Conservation (phyloP, 768 basidiomycete species). For the Serendipita indica region DNA sequence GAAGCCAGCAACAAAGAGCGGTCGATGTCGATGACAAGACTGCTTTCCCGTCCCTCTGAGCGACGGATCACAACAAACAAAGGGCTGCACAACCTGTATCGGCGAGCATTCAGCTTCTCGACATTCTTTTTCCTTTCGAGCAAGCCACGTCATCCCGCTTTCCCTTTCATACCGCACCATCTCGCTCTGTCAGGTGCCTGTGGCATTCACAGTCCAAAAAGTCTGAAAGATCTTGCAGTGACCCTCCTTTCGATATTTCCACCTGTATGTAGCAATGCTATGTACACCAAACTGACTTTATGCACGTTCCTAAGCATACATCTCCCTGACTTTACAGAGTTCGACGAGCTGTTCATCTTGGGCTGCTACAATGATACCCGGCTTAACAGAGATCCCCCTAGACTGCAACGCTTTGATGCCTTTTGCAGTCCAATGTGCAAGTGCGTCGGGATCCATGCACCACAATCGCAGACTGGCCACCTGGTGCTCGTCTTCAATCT, state of each 20-base stretch:
- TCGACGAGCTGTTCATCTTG: not conserved
- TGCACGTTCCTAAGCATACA: too few species aligned
- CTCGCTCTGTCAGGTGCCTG: too few species aligned
- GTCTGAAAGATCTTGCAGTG: not conserved
- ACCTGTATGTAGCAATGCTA: slow-evolving; percentile 10
- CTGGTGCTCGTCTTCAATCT: not conserved
- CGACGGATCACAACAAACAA: not conserved
- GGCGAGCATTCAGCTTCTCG: too few species aligned
- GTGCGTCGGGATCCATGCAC: not conserved
- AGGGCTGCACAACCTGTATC: too few species aligned
- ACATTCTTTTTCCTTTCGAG: too few species aligned
- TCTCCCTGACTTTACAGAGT: too few species aligned
- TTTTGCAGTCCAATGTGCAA: not conserved
- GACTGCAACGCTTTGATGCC: not conserved
- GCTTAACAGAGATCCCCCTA: not conserved
- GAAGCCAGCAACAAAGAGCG: slow-evolving; percentile 22
- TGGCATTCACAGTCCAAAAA: too few species aligned
- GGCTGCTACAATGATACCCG: not conserved
- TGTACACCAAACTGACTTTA: not conserved
- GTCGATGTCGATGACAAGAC: slow-evolving; percentile 69
- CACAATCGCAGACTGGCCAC: not conserved
- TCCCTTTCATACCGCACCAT: too few species aligned
- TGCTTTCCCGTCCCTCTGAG: slow-evolving; percentile 77
- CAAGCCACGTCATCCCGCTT: too few species aligned
- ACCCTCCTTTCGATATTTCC: not conserved